Evolutionary conservation across 2,329 filamentous ascomycete genomes (phyloP).

Genomic region (Fusarium gaditjirri): DNA sequence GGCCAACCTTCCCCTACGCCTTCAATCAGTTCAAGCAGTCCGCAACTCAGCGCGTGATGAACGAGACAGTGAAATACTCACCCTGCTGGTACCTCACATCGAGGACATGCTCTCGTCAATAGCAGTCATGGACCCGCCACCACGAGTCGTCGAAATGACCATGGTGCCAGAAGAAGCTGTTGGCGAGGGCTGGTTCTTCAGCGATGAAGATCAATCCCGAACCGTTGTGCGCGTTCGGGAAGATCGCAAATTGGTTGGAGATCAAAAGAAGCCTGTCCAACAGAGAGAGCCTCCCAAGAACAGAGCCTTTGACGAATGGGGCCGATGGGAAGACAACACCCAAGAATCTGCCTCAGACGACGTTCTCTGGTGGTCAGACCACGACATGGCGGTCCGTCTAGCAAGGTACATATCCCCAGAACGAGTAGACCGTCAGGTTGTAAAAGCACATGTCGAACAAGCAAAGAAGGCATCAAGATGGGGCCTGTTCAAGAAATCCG

Average conservation of each 20-base stretch:
- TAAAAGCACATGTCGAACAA: constrained; percentile 47
- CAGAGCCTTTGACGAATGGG: constrained; percentile 58
- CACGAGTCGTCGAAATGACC: constrained; percentile 54
- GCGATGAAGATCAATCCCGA: constrained; percentile 47
- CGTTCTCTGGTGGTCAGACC: constrained; percentile 60
- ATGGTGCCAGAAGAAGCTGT: constrained; percentile 58
- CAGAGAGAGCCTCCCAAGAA: neutral
- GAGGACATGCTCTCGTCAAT: constrained; percentile 55
- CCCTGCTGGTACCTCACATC: constrained; percentile 55
- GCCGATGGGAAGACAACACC: constrained; percentile 51
- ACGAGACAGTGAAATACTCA: constrained; percentile 53
- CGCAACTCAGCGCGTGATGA: constrained; percentile 49
- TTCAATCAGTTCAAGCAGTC: constrained; percentile 49
- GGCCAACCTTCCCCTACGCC: constrained; percentile 50
- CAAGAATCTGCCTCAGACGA: neutral
- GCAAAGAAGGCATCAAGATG: constrained; percentile 50
- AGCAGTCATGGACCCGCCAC: constrained; percentile 46
- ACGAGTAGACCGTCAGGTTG: constrained; percentile 41
- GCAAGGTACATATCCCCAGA: constrained; percentile 57
- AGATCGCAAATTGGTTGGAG: constrained; percentile 22
- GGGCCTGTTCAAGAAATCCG: constrained; percentile 47
- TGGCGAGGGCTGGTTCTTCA: constrained; percentile 49
- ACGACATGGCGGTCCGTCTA: constrained; percentile 57
- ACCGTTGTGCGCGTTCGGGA: constrained; percentile 47
- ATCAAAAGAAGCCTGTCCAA: constrained; percentile 8